phyloP scores from a whole-genome alignment of 108 stramenopile genomes.

The Phaeodactylum tricornutum region DNA sequence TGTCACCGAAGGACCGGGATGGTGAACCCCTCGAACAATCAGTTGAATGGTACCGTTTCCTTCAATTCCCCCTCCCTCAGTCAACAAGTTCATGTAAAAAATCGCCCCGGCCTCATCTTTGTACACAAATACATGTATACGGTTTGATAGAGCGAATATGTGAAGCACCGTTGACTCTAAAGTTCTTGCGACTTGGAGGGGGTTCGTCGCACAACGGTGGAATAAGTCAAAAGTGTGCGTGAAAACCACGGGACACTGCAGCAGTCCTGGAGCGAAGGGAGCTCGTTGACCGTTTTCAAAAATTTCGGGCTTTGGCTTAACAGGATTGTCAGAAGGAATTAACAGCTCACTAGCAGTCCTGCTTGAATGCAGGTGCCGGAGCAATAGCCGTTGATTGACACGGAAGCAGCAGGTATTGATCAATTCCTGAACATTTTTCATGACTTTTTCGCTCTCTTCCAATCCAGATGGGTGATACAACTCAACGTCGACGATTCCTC shows the following conservation, averaged over 20 bases:
- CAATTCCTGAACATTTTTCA: constrained; percentile 14
- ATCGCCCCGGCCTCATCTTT: constrained; percentile 61
- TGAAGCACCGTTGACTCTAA: constrained; percentile 59
- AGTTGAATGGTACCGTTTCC: constrained; percentile 38
- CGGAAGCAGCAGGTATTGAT: constrained; percentile 26
- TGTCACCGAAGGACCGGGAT: constrained; percentile 56
- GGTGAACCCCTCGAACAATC: constrained; percentile 44
- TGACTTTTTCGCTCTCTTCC: constrained; percentile 21
- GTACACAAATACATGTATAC: constrained; percentile 53
- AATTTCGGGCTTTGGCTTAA: background rate
- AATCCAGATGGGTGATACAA: constrained; percentile 60
- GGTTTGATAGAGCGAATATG: constrained; percentile 66
- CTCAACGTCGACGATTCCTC: constrained; percentile 32
- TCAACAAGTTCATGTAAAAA: constrained; percentile 64
- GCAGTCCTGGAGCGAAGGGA: constrained; percentile 16
- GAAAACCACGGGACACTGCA: constrained; percentile 51
- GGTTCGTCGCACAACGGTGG: constrained; percentile 40
- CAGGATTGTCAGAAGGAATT: constrained; percentile 18
- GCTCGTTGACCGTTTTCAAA: constrained; percentile 1
- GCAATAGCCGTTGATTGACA: constrained; percentile 55
- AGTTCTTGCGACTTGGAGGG: constrained; percentile 36
- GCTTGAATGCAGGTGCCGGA: constrained; percentile 51
- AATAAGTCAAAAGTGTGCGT: constrained; percentile 29
- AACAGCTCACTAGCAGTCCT: constrained; percentile 38
- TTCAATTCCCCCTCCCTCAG: constrained; percentile 22